These are phyloP conservation scores for Thalassiosira sp. DNA, from an alignment of 352 stramenopile species.

Conservation along the genomic window DNA sequence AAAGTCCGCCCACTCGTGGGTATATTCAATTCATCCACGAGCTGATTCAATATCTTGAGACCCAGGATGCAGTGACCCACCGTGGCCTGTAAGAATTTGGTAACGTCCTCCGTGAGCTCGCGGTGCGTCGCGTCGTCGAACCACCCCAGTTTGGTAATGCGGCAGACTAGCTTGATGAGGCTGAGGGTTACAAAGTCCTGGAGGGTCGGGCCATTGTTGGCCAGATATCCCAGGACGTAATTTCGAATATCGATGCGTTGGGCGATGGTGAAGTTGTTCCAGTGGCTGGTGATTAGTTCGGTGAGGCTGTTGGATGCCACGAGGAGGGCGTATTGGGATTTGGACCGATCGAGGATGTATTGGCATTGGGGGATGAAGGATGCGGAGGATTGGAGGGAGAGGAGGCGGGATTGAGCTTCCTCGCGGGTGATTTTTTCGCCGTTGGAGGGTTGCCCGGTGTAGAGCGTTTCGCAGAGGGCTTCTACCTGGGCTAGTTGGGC, in stretches of 20 bases:
- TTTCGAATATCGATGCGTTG: conserved; percentile 89
- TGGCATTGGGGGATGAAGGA: conserved; percentile 98
- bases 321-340: conserved; percentile 93
- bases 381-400: conserved; percentile 86
- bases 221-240: conserved; percentile 96
- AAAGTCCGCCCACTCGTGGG: conserved; percentile 91
- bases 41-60: conserved; percentile 96
- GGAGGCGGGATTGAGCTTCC: conserved; percentile 81
- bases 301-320: conserved; percentile 95
- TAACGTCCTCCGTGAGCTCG: conserved; percentile 96
- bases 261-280: conserved; percentile 92
- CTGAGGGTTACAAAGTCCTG: conserved; percentile 93
- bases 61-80: conserved; percentile 98
- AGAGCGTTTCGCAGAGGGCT: conserved; percentile 85
- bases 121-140: conserved; percentile 95
- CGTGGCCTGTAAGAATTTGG: conserved; percentile 95
- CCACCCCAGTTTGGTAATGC: conserved; percentile 98
- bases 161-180: conserved; percentile 96
- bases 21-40: conserved; percentile 98
- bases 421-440: conserved; percentile 67
- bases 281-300: conserved; percentile 96
- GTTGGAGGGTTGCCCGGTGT: conserved; percentile 75
- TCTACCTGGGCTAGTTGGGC: conserved; percentile 85
- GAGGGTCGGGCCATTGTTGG: conserved; percentile 91
- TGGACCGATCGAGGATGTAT: conserved; percentile 96